Percentiles rank a stretch among this genome's conserved stretches.
These are phyloP conservation scores for Tilletia indica DNA, from an alignment of 1,284 basidiomycete species.

Conservation along the genomic window DNA sequence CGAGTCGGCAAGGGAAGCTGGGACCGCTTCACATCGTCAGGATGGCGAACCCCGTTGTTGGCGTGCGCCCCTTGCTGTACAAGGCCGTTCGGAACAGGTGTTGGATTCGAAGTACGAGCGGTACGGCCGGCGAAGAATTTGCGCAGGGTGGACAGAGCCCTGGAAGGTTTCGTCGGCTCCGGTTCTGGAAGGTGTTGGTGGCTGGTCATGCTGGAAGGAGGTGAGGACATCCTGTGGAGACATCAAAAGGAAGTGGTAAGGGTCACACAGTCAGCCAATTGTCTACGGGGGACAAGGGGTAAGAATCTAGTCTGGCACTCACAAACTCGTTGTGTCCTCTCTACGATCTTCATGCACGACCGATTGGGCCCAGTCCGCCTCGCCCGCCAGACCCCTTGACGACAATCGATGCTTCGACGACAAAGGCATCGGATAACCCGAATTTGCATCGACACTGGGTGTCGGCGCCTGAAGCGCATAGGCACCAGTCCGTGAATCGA, in stretches of 20 bases:
- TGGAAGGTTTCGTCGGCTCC: background rate
- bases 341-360: slow-evolving; percentile 4
- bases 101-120: background rate
- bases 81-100: background rate
- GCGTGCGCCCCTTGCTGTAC: background rate
- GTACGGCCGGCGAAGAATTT: background rate
- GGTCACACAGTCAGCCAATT: too few species aligned
- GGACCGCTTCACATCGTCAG: background rate
- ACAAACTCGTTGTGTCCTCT: background rate
- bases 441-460: background rate
- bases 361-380: background rate
- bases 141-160: background rate
- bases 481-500: background rate
- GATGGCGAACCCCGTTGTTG: background rate
- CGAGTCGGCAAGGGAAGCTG: background rate
- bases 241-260: background rate
- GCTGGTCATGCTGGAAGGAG: background rate
- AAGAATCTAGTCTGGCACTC: background rate
- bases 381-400: background rate
- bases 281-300: too few species aligned
- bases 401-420: background rate
- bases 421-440: background rate
- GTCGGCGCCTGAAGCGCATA: background rate
- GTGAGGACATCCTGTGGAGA: background rate
- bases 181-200: background rate